Percentiles rank a stretch among this genome's conserved stretches.
Conservation (phyloP, 2,329 filamentous ascomycete species). For the Fusarium mundagurra region DNA sequence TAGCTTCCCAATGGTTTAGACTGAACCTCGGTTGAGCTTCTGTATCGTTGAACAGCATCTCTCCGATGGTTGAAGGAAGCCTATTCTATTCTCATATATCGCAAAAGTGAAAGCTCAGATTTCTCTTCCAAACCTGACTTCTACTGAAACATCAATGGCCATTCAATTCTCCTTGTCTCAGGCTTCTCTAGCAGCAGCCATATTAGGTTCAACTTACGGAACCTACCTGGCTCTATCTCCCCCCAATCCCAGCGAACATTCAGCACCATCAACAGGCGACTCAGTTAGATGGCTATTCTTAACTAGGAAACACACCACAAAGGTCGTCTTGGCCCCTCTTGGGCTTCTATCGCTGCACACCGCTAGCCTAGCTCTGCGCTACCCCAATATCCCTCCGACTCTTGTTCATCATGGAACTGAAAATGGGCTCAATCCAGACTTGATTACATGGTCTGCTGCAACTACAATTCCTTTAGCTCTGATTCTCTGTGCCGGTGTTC, state of each 20-base stretch:
- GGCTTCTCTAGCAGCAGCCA: slow-evolving; percentile 30
- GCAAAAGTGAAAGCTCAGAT: not conserved
- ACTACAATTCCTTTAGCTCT: slow-evolving; percentile 49
- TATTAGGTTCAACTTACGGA: slow-evolving; percentile 43
- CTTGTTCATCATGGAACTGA: slow-evolving; percentile 44
- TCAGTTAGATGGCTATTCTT: slow-evolving; percentile 40
- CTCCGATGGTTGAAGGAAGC: not conserved
- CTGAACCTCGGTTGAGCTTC: not conserved
- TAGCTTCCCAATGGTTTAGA: not conserved
- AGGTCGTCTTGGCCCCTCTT: slow-evolving; percentile 37
- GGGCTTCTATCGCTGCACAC: slow-evolving; percentile 34
- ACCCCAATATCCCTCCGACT: slow-evolving; percentile 31
- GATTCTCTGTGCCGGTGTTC: slow-evolving; percentile 45
- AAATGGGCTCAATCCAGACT: slow-evolving; percentile 45
- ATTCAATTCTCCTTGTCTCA: slow-evolving; percentile 22
- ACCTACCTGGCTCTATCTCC: slow-evolving; percentile 46
- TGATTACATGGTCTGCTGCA: slow-evolving; percentile 50
- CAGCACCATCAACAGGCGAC: slow-evolving; percentile 27
- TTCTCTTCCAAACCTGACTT: too few relatives aligned
- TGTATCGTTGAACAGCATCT: not conserved
- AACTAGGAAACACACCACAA: slow-evolving; percentile 40
- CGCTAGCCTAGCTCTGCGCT: slow-evolving; percentile 31
- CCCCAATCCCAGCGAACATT: slow-evolving; percentile 42
- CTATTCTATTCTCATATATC: not conserved
- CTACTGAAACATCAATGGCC: not conserved